Evolutionary conservation across 352 stramenopile genomes (phyloP), one percentile per base, ranked within the genome.

Genomic region (Aphanomyces invadans): DNA sequence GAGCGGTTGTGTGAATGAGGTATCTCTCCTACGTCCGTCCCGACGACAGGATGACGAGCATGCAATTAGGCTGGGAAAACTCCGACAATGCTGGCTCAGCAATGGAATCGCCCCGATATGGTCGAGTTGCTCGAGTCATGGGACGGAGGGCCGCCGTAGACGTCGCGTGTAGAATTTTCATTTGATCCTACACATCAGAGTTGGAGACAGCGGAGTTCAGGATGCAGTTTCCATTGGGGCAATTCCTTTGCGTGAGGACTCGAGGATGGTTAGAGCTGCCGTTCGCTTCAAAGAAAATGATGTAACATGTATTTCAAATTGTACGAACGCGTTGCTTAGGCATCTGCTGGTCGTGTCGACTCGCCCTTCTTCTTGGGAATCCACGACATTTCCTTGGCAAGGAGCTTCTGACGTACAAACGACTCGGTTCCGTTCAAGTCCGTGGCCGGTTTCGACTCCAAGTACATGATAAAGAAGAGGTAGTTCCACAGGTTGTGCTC

Each of bases 401-500:
- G 69, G 28, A 80, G 67, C 36, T 68, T 53, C 12, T 71, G 28
- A 23, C 68, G n/a, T 2, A 81, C 72, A 65, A 73, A 78, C 7
- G 71, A 71, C 54, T 81, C 75, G 17, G 80, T 45, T 17, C 75
- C 75, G 54, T 79, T 72, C 61, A 79, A 69, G 45, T 78, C 71
- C 28, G 75, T 74, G 32, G 48, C 32, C 25, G 77, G 74, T 67
- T 79, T 75, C 42, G 71, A 56, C 64, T 74, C 73, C 25, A 81
- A 62, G 57, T 77, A 76, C 33, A 75, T 75, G 62, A 80, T 80
- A 42, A 79, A 76, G 66, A 76, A 78, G n/a, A 81, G 26, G 70
- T 81, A 81, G 57, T 76, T 68, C 75, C 75, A 81, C 67, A 81
- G 78, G 51, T 79, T 77, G 60, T 81, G 75, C 56, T 81, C 73